Evolutionary conservation across 345 rosid genomes (phyloP).

Genomic region (Tarenaya hassleriana): DNA sequence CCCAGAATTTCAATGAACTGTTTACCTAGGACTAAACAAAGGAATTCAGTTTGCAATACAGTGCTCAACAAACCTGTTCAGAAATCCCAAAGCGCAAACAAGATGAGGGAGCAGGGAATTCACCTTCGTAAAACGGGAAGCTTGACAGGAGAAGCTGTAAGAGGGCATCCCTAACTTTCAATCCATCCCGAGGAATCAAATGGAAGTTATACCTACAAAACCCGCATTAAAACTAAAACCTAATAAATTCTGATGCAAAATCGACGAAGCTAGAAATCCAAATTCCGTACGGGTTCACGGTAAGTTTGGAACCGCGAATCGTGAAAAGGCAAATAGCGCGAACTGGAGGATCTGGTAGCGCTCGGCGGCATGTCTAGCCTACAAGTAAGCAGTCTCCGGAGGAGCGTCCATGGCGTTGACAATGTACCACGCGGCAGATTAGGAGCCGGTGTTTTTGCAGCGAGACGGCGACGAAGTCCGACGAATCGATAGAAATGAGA

Average conservation of each 20-base stretch:
- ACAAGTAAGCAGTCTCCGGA: conserved; percentile 54
- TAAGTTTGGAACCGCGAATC: conserved; percentile 41
- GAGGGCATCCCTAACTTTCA: conserved; percentile 69
- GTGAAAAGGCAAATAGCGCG: conserved; percentile 74
- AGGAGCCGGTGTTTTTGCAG: conserved; percentile 65
- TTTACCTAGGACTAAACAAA: too few species aligned
- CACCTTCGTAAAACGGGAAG: conserved; percentile 51
- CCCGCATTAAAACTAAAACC: background rate
- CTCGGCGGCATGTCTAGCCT: conserved; percentile 64
- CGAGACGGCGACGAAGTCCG: conserved; percentile 67
- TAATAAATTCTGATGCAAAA: conserved; percentile 5
- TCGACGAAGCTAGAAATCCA: conserved; percentile 5
- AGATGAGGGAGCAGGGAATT: too few species aligned
- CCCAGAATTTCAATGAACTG: too few species aligned
- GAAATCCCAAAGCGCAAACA: too few species aligned
- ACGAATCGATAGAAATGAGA: conserved; percentile 43
- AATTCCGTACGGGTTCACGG: conserved; percentile 55
- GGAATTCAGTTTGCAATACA: too few species aligned
- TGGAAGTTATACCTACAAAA: conserved; percentile 72
- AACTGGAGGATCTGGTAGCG: conserved; percentile 73
- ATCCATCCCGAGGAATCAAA: conserved; percentile 81
- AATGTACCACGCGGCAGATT: conserved; percentile 77
- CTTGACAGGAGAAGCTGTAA: conserved; percentile 78
- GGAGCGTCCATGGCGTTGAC: conserved; percentile 65
- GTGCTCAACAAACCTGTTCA: too few species aligned